A percentile compares a stretch with the other conserved stretches of the same genome.
phyloP scores from a whole-genome alignment of 768 basidiomycete species.

The Xerocomus spinulosus region DNA sequence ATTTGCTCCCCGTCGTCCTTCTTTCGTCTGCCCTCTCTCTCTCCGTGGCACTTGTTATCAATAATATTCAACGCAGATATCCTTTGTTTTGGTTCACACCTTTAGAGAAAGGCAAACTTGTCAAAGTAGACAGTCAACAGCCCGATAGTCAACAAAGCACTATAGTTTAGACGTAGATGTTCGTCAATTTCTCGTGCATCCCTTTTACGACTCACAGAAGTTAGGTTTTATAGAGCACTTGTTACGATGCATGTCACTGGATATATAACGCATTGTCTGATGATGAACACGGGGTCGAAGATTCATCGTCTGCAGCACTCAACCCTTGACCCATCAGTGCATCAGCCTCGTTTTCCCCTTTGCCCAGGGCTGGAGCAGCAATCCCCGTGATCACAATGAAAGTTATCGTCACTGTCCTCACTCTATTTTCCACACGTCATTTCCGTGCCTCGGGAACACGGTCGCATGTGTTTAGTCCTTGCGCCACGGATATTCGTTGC shows the following conservation, averaged over 20 bases:
- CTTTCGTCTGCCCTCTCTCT: slow-evolving; percentile 44
- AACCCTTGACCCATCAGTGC: slow-evolving; percentile 31
- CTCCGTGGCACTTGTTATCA: slow-evolving; percentile 41
- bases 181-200: slow-evolving; percentile 4
- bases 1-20: slow-evolving; percentile 49
- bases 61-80: slow-evolving; percentile 49
- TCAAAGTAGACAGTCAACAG: neutral
- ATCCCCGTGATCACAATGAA: slow-evolving; percentile 6
- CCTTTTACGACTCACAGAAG: slow-evolving; percentile 4
- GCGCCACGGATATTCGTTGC: slow-evolving; percentile 22
- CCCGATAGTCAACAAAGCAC: too few relatives aligned
- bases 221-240: neutral
- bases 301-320: too few relatives aligned
- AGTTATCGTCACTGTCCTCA: slow-evolving; percentile 1
- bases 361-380: slow-evolving; percentile 25
- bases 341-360: slow-evolving; percentile 19
- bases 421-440: slow-evolving; percentile 7
- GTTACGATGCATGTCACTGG: neutral
- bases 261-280: neutral
- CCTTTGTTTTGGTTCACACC: slow-evolving; percentile 41
- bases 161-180: neutral
- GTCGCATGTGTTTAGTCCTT: slow-evolving; percentile 8
- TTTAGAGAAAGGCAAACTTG: too few relatives aligned
- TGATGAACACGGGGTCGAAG: too few relatives aligned
- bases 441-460: slow-evolving; percentile 13